Evolutionary conservation across 2,329 filamentous ascomycete species (phyloP).

Genomic region (Fonsecaea monophora): DNA sequence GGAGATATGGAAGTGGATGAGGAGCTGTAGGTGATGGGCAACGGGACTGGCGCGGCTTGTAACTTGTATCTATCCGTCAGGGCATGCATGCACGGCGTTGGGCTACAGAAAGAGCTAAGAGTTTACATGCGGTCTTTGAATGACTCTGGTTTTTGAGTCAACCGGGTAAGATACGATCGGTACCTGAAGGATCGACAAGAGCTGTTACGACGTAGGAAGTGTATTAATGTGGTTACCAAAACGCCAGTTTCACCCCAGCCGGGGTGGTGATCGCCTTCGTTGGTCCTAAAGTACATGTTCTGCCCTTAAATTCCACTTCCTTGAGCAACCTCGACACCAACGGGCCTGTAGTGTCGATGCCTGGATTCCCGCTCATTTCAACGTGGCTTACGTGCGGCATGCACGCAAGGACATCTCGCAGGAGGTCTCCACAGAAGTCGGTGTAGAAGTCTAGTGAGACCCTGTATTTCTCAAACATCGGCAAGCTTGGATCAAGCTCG

Average conservation of each 20-base stretch:
- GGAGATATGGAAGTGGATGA: slow-evolving; percentile 75
- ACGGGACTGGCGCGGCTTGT: slow-evolving; percentile 17
- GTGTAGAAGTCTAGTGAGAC: slow-evolving; percentile 64
- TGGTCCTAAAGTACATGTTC: slow-evolving; percentile 49
- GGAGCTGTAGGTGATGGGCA: slow-evolving; percentile 48
- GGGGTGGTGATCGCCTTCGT: slow-evolving; percentile 29
- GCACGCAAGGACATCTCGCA: slow-evolving; percentile 58
- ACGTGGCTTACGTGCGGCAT: slow-evolving; percentile 57
- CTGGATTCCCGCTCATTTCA: slow-evolving; percentile 64
- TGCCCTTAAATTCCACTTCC: slow-evolving; percentile 44
- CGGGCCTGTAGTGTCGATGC: slow-evolving; percentile 58
- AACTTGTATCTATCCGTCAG: slow-evolving; percentile 31
- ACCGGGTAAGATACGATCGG: not conserved
- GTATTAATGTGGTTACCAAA: slow-evolving; percentile 24
- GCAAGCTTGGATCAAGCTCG: slow-evolving; percentile 61
- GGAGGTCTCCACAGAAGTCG: slow-evolving; percentile 59
- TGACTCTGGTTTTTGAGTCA: not conserved
- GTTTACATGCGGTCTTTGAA: not conserved
- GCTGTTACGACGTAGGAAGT: not conserved
- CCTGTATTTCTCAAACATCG: slow-evolving; percentile 64
- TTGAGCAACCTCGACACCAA: slow-evolving; percentile 57
- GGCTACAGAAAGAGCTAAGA: slow-evolving; percentile 8
- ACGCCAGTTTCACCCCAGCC: slow-evolving; percentile 48
- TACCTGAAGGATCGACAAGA: not conserved
- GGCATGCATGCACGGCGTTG: slow-evolving; percentile 30